A percentile compares a stretch with the other conserved stretches of the same genome.
phyloP scores from a whole-genome alignment of 2,329 filamentous ascomycete genomes.

The Neopestalotiopsis sp. region DNA sequence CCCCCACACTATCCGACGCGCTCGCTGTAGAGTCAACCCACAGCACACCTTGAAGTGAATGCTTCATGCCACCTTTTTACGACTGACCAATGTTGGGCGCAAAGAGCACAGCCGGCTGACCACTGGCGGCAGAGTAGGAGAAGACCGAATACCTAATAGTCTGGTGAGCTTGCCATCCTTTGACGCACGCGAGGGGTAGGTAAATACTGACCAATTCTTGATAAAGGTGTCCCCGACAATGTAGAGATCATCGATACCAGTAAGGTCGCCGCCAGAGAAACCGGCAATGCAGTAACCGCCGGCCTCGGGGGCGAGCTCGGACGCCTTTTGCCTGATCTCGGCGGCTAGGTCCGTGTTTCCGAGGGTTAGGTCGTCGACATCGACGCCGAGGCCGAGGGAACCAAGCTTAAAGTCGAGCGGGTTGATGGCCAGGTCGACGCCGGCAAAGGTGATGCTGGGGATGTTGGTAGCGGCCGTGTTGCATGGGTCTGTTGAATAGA shows the following conservation, averaged over 20 bases:
- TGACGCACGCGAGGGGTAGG: no score
- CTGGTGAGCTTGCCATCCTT: no score
- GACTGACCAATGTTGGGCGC: slow-evolving; percentile 13
- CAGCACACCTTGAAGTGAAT: not conserved
- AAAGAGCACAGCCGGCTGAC: slow-evolving; percentile 11
- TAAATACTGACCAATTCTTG: slow-evolving; percentile 9
- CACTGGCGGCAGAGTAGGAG: slow-evolving; percentile 12
- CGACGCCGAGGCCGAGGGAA: slow-evolving; percentile 3
- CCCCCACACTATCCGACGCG: not conserved
- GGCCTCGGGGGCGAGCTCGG: not conserved
- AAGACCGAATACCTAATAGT: slow-evolving; percentile 8
- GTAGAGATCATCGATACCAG: slow-evolving; percentile 17
- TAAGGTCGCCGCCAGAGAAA: slow-evolving; percentile 12
- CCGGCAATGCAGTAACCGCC: slow-evolving; percentile 14
- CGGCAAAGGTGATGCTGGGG: slow-evolving; percentile 12
- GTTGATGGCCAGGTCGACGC: slow-evolving; percentile 11
- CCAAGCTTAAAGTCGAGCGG: slow-evolving; percentile 17
- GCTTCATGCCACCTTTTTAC: not conserved
- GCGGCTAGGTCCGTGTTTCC: slow-evolving; percentile 6
- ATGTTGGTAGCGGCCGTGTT: slow-evolving; percentile 6
- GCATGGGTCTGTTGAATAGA: not conserved
- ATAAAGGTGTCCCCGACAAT: slow-evolving; percentile 17
- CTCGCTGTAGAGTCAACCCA: not conserved
- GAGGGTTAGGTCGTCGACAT: slow-evolving; percentile 13
- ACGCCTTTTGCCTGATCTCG: not conserved